A percentile compares a stretch with the other conserved stretches of the same genome.
Evolutionary conservation across 2,329 filamentous ascomycete genomes (phyloP).

Genomic region (Colletotrichum cereale): DNA sequence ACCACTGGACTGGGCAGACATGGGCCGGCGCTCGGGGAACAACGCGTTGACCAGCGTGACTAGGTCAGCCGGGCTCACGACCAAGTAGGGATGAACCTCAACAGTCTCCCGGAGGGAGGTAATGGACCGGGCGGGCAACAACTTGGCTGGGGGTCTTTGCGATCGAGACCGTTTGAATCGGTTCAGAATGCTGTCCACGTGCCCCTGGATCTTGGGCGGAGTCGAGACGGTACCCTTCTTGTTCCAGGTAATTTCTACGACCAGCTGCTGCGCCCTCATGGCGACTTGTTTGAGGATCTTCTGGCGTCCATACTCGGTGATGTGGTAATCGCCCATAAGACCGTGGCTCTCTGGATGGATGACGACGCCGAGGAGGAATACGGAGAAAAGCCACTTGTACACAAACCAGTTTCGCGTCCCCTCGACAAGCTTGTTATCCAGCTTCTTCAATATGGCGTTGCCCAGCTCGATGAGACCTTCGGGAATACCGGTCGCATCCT

Average conservation of each 20-base stretch:
- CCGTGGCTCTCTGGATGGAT: constrained; percentile 87
- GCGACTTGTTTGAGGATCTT: constrained; percentile 85
- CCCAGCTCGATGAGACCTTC: constrained; percentile 87
- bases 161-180: constrained; percentile 70
- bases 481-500: constrained; percentile 86
- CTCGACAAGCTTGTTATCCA: constrained; percentile 79
- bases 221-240: constrained; percentile 72
- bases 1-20: constrained; percentile 71
- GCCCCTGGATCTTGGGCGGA: constrained; percentile 72
- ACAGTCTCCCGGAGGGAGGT: constrained; percentile 81
- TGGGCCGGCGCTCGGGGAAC: constrained; percentile 80
- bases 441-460: constrained; percentile 82
- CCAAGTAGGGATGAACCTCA: constrained; percentile 83
- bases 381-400: constrained; percentile 91
- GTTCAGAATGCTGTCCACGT: constrained; percentile 78
- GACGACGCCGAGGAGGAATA: constrained; percentile 85
- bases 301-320: constrained; percentile 90
- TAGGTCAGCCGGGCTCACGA: constrained; percentile 83
- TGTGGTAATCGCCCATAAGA: constrained; percentile 89
- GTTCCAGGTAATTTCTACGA: constrained; percentile 82
- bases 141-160: constrained; percentile 64
- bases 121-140: constrained; percentile 78
- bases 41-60: constrained; percentile 85
- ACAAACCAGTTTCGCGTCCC: constrained; percentile 86
- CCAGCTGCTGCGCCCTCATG: constrained; percentile 81